Conservation (phyloP, 768 basidiomycete species). For the Lactifluus volemus region DNA sequence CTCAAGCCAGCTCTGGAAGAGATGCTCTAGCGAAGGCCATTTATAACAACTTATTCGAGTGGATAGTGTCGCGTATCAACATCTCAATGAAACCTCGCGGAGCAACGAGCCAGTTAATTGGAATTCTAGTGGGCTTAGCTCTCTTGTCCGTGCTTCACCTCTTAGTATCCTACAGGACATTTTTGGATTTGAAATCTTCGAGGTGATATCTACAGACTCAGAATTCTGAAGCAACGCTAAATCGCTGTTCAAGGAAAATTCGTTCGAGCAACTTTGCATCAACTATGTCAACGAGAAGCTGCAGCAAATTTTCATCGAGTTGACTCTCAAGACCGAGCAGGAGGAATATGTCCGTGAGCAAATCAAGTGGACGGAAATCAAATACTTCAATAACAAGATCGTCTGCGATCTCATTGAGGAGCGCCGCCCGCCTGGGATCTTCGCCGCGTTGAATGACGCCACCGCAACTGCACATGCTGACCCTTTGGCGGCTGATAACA, state of each 20-base stretch:
- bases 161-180: conserved; percentile 57
- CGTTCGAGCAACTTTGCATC: conserved; percentile 97
- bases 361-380: conserved; percentile 99
- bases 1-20: conserved; percentile 81
- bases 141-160: not conserved
- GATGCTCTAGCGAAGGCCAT: conserved; percentile 94
- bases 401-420: conserved; percentile 99
- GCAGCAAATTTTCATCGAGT: conserved; percentile 98
- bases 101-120: conserved; percentile 72
- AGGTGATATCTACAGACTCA: conserved; percentile 36
- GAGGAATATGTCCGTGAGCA: conserved; percentile 98
- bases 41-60: conserved; percentile 98
- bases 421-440: conserved; percentile 91
- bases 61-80: conserved; percentile 97
- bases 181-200: conserved; percentile 98
- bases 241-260: conserved; percentile 59
- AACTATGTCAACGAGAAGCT: conserved; percentile 99
- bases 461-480: conserved; percentile 98
- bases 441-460: conserved; percentile 97
- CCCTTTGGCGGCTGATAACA: conserved; percentile 90
- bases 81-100: conserved; percentile 88
- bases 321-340: conserved; percentile 97
- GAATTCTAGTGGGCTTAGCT: conserved; percentile 61
- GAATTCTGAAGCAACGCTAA: not conserved
- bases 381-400: conserved; percentile 97